These are phyloP conservation scores for Dendrostoma leiphaemia DNA, from an alignment of 2,329 filamentous ascomycete species.

Conservation along the genomic window DNA sequence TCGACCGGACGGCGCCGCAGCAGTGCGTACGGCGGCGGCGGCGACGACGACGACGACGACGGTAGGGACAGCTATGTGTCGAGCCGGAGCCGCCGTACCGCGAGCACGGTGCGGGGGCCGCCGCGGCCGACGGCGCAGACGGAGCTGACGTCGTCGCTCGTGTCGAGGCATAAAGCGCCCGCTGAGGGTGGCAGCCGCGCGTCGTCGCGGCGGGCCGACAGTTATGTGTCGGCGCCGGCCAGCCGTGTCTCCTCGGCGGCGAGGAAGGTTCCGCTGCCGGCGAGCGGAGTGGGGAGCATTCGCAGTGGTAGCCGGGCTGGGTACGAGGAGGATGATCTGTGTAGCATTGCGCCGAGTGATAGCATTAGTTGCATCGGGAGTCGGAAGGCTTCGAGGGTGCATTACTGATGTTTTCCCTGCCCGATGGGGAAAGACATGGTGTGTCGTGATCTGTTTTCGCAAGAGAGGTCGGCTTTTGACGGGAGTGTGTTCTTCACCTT, in stretches of 20 bases:
- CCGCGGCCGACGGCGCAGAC: slow-evolving; percentile 20
- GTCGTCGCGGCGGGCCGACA: slow-evolving; percentile 4
- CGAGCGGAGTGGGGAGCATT: slow-evolving; percentile 39
- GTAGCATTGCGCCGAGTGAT: slow-evolving; percentile 57
- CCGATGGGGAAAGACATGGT: neutral
- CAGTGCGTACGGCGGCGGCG: slow-evolving; percentile 27
- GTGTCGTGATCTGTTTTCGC: neutral
- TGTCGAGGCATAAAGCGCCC: slow-evolving; percentile 25
- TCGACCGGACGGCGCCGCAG: too few species aligned
- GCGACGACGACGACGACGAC: slow-evolving; percentile 25
- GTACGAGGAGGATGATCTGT: slow-evolving; percentile 46
- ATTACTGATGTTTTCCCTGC: slow-evolving; percentile 21
- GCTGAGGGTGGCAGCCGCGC: slow-evolving; percentile 21
- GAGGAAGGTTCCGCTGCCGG: slow-evolving; percentile 37
- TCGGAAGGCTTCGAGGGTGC: slow-evolving; percentile 29
- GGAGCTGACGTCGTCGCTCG: slow-evolving; percentile 21
- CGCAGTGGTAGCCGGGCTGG: slow-evolving; percentile 36
- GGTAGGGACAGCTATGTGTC: slow-evolving; percentile 46
- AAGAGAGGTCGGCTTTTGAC: neutral
- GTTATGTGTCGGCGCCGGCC: slow-evolving; percentile 19
- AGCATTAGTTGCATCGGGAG: slow-evolving; percentile 61
- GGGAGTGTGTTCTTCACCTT: neutral
- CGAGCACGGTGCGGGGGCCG: slow-evolving; percentile 31
- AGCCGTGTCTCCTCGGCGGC: slow-evolving; percentile 29
- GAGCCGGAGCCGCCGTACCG: slow-evolving; percentile 37